These are phyloP conservation scores for Pholiota conissans DNA, from an alignment of 768 basidiomycete genomes.

Conservation along the genomic window DNA sequence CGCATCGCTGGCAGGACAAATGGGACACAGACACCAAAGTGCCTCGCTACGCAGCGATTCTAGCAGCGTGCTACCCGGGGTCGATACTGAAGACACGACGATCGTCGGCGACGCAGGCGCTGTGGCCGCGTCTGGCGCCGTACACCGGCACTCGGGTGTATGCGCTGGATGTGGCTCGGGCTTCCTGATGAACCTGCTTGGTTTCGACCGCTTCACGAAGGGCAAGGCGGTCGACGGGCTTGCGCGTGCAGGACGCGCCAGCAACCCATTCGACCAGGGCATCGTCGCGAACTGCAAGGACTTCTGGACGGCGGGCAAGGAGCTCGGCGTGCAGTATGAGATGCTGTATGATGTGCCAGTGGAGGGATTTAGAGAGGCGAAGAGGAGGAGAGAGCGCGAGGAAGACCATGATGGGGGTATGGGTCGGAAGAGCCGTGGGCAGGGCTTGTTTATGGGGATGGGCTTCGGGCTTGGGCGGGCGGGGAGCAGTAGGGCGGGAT, in stretches of 20 bases:
- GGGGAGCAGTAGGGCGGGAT: slow-evolving; percentile 53
- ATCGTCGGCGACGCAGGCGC: slow-evolving; percentile 30
- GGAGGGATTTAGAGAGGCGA: slow-evolving; percentile 82
- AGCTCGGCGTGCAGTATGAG: slow-evolving; percentile 90
- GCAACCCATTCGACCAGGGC: slow-evolving; percentile 93
- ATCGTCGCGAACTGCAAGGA: slow-evolving; percentile 80
- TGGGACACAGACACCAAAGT: slow-evolving; percentile 69
- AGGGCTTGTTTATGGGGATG: slow-evolving; percentile 62
- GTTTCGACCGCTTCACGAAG: slow-evolving; percentile 92
- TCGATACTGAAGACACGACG: slow-evolving; percentile 46
- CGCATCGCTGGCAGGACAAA: slow-evolving; percentile 65
- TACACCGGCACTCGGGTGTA: slow-evolving; percentile 46
- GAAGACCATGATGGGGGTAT: slow-evolving; percentile 49
- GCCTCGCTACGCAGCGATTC: slow-evolving; percentile 2
- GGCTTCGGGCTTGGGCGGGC: slow-evolving; percentile 50
- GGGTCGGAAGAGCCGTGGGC: slow-evolving; percentile 35
- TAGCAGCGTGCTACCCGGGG: slow-evolving; percentile 36
- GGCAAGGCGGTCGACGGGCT: slow-evolving; percentile 89
- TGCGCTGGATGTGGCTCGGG: slow-evolving; percentile 49
- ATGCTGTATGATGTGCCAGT: slow-evolving; percentile 84
- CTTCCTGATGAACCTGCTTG: slow-evolving; percentile 89
- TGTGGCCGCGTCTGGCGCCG: slow-evolving; percentile 33
- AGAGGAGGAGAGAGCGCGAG: slow-evolving; percentile 57
- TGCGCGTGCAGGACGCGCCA: slow-evolving; percentile 67
- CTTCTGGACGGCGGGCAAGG: slow-evolving; percentile 88